These are phyloP conservation scores for Quercus suber DNA, from an alignment of 306 rosid genomes.

Conservation along the genomic window DNA sequence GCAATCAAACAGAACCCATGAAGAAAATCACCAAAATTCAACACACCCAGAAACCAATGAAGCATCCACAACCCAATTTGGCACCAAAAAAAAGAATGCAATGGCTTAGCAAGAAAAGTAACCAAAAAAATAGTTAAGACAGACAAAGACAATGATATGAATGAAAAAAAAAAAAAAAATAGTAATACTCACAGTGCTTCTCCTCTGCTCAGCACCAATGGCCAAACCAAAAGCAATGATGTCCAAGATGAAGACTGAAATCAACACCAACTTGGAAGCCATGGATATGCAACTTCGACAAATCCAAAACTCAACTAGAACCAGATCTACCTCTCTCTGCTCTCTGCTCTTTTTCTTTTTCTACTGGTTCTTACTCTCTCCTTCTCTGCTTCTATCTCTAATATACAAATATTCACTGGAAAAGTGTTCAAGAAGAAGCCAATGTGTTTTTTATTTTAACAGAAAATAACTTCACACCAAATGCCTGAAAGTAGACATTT, in stretches of 20 bases:
- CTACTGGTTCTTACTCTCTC: background rate
- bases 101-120: background rate
- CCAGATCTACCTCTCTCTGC: constrained; percentile 32
- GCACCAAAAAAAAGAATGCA: background rate
- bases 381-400: constrained; percentile 1
- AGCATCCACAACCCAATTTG: background rate
- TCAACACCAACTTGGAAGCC: constrained; percentile 90
- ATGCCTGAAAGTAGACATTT: constrained; percentile 21
- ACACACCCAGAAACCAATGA: constrained; percentile 19
- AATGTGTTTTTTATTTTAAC: background rate
- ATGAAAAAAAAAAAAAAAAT: no score
- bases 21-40: background rate
- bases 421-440: background rate
- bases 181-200: constrained; percentile 72
- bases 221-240: constrained; percentile 92
- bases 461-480: constrained; percentile 39
- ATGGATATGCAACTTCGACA: constrained; percentile 37
- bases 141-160: background rate
- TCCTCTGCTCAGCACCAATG: constrained; percentile 92
- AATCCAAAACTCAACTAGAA: background rate
- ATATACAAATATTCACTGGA: background rate
- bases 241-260: constrained; percentile 55
- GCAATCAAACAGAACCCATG: constrained; percentile 14
- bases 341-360: background rate
- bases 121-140: background rate